Evolutionary conservation across 1,284 basidiomycete species (phyloP), one percentile per base, ranked within the genome.

Genomic region (Sparassis latifolia): DNA sequence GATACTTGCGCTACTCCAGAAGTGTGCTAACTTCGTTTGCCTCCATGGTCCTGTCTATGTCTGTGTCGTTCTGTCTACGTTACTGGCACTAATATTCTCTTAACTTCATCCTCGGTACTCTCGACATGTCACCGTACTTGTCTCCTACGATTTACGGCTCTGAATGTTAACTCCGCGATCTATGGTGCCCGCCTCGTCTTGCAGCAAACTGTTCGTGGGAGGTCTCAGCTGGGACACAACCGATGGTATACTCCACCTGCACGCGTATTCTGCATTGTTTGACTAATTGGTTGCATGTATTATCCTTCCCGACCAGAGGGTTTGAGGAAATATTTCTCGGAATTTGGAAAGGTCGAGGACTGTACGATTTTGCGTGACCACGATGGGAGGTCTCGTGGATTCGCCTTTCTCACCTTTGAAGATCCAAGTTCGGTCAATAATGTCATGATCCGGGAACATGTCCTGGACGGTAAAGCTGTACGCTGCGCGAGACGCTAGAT

Each of bases 191-290:
- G 42, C 51, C 47, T 50, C 46, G 49, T 49, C 45, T 49, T 60
- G 71, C 82, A 96, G 94, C 73, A 97, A 97, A 80, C 91, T 97
- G 84, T 97, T 97, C 75, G 87, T 97, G 67, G 93, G 93, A 61
- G 93, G 93, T 64, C 79, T 97, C 60, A 95, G 91, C 75, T 97
- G 93, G 93, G 92, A 96, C 70, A 97, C 93, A 61, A 92, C 89
- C 72, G 94, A 97, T 77, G 92, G 92, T 83, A 80, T 63, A 71
- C 61, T 64, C 70, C 66, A 61, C 65, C 63, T 58, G 20, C 27
- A 31, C 20, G 20, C 20, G 20, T 20, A 20, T 20, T 20, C 20
- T 20, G 20, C 20, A 20, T 20, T 20, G 10, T 29, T 10, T 41
- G 20, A 7, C n/a, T 6, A 64, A 57, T 32, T 37, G 7, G 9